phyloP scores from a whole-genome alignment of 2,329 filamentous ascomycete genomes.

The Drechslerella coelobrocha region DNA sequence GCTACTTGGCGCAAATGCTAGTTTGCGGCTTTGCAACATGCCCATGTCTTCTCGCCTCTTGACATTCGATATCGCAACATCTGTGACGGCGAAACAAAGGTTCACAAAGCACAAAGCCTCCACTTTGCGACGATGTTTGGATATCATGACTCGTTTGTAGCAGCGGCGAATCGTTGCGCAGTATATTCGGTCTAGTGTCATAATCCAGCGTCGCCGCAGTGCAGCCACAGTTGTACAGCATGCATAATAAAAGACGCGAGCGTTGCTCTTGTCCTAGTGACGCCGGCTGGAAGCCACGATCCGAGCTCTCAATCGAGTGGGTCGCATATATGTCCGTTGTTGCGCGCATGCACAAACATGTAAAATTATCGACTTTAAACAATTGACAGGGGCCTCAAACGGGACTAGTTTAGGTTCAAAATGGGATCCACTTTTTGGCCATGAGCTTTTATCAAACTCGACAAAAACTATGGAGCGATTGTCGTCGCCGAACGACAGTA shows the following conservation, averaged over 20 bases:
- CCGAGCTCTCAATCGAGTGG: not conserved
- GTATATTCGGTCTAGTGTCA: too few relatives aligned
- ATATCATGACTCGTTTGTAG: not conserved
- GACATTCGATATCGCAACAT: too few relatives aligned
- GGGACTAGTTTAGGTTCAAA: not conserved
- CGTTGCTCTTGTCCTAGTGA: not conserved
- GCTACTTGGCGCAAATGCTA: not conserved
- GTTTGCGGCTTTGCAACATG: not conserved
- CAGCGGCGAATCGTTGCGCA: not conserved
- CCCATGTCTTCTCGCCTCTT: too few relatives aligned
- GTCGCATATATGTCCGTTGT: constrained; percentile 2
- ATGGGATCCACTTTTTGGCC: not conserved
- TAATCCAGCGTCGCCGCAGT: not conserved
- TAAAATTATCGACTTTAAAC: not conserved
- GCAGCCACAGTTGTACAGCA: not conserved
- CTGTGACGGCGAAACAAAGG: too few relatives aligned
- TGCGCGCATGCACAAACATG: not conserved
- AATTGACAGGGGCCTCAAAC: not conserved
- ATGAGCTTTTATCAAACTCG: too few relatives aligned
- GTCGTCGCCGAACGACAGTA: too few relatives aligned
- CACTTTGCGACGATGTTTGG: not conserved
- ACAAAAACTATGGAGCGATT: too few relatives aligned
- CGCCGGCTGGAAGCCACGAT: not conserved
- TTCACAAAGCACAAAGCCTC: too few relatives aligned
- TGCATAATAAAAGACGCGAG: not conserved